These are phyloP conservation scores for Clonostachys rhizophaga DNA, from an alignment of 2,329 filamentous ascomycete species.

Conservation along the genomic window DNA sequence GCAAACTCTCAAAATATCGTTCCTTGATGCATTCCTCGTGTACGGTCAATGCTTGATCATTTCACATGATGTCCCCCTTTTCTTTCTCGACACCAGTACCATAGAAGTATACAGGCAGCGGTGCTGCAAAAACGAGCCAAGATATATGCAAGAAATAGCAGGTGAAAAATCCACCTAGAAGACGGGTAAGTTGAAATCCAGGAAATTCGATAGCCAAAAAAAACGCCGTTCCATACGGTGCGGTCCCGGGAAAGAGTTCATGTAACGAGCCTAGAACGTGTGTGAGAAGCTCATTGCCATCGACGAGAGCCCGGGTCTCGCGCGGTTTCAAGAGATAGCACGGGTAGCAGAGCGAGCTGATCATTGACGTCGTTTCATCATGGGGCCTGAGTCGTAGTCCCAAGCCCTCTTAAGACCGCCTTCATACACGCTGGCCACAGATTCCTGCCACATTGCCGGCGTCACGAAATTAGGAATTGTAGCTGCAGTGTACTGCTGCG, in stretches of 20 bases:
- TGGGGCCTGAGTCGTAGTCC: conserved; percentile 43
- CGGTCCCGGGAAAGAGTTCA: not conserved
- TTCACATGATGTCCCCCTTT: too few species aligned
- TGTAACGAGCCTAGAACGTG: not conserved
- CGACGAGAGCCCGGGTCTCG: not conserved
- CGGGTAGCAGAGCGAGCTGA: not conserved
- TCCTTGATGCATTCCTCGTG: too few species aligned
- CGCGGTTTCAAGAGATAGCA: not conserved
- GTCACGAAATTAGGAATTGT: conserved; percentile 58
- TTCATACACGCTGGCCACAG: conserved; percentile 65
- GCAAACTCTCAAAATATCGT: too few species aligned
- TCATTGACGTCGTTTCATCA: conserved; percentile 19
- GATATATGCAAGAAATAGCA: too few species aligned
- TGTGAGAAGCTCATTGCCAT: not conserved
- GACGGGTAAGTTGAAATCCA: not conserved
- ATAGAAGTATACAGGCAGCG: too few species aligned
- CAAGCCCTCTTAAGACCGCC: conserved; percentile 58
- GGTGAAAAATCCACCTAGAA: too few species aligned
- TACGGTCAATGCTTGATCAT: too few species aligned
- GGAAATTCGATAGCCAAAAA: not conserved
- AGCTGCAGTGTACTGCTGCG: conserved; percentile 47
- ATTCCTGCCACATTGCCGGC: conserved; percentile 70
- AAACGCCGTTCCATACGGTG: not conserved
- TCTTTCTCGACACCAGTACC: too few species aligned
- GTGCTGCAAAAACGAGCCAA: too few species aligned